These are phyloP conservation scores for Geotrichum phurueaensis DNA, from an alignment of 1,139 yeast genomes.

Conservation along the genomic window DNA sequence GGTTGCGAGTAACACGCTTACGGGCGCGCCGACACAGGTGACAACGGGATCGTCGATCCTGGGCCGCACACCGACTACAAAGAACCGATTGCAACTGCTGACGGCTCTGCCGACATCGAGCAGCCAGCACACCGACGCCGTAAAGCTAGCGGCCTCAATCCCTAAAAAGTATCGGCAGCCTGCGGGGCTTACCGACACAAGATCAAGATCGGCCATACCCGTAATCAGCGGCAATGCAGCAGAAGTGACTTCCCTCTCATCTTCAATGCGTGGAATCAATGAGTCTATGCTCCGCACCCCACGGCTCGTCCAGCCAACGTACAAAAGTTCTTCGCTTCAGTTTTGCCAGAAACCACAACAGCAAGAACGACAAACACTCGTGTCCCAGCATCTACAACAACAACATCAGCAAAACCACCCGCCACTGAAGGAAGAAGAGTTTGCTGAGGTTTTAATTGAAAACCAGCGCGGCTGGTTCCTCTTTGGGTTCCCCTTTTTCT, in stretches of 20 bases:
- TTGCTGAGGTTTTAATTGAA: slow-evolving; percentile 43
- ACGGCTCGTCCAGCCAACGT: background rate
- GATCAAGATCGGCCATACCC: background rate
- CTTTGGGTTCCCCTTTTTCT: slow-evolving; percentile 59
- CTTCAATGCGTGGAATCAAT: background rate
- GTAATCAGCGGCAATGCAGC: background rate
- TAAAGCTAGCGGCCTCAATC: background rate
- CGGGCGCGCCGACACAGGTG: background rate
- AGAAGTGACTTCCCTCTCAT: background rate
- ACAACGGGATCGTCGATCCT: background rate
- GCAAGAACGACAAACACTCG: background rate
- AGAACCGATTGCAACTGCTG: background rate
- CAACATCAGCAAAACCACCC: background rate
- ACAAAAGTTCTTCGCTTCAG: background rate
- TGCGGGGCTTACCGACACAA: background rate
- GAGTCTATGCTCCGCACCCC: background rate
- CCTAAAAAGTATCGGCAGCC: background rate
- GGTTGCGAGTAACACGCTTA: background rate
- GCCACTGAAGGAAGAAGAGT: background rate
- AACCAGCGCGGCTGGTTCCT: slow-evolving; percentile 65
- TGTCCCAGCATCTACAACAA: background rate
- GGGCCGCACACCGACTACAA: background rate
- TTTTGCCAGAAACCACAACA: background rate
- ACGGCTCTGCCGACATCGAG: background rate
- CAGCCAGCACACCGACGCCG: background rate